phyloP scores from a whole-genome alignment of 2,329 filamentous ascomycete species.

The Penicillium thymicola region DNA sequence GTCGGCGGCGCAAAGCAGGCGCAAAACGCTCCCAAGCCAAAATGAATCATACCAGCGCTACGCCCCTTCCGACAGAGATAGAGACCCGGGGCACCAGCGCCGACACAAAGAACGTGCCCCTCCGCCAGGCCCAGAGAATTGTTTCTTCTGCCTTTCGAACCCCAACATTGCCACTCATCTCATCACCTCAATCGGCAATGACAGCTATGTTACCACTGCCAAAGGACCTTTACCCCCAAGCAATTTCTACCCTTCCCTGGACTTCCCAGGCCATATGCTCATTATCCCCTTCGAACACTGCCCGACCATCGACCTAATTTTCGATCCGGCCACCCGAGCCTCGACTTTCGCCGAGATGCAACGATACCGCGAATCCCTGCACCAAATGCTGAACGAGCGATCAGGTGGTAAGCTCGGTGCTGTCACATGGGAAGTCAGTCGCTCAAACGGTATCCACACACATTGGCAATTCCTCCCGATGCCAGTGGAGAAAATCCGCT shows the following conservation, averaged over 20 bases:
- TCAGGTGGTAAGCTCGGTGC: conserved; percentile 62
- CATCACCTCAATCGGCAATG: conserved; percentile 81
- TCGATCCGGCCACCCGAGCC: conserved; percentile 53
- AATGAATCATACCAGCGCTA: conserved; percentile 39
- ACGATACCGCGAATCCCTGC: conserved; percentile 71
- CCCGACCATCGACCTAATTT: conserved; percentile 68
- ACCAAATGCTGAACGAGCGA: conserved; percentile 64
- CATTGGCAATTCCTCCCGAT: conserved; percentile 94
- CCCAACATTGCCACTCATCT: conserved; percentile 80
- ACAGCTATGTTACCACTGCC: conserved; percentile 84
- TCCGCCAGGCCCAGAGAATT: conserved; percentile 66
- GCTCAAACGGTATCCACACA: conserved; percentile 74
- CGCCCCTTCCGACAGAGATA: conserved; percentile 38
- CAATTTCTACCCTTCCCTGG: conserved; percentile 67
- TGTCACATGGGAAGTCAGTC: conserved; percentile 90
- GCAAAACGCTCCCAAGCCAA: conserved; percentile 43
- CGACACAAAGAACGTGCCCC: conserved; percentile 47
- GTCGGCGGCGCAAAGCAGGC: conserved; percentile 55
- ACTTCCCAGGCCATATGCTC: conserved; percentile 80
- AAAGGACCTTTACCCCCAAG: conserved; percentile 80
- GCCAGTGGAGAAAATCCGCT: conserved; percentile 62
- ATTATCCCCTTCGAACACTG: conserved; percentile 85
- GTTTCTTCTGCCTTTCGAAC: conserved; percentile 95
- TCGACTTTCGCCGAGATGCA: conserved; percentile 77
- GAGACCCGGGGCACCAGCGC: conserved; percentile 28